These are phyloP conservation scores for Diaporthe australafricana DNA, from an alignment of 2,329 filamentous ascomycete species.

Conservation along the genomic window DNA sequence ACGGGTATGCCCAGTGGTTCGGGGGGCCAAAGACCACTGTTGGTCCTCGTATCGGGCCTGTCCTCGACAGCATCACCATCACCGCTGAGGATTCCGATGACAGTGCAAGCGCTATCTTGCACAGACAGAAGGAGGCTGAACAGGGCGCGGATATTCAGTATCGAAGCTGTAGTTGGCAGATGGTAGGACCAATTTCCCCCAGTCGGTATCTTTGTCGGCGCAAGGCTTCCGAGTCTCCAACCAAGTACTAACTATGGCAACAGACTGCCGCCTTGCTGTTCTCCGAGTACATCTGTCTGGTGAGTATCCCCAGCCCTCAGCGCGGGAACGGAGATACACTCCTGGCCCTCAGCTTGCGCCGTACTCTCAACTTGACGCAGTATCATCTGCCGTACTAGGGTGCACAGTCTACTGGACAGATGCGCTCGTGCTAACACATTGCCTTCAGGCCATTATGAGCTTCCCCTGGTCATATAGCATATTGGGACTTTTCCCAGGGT, in stretches of 20 bases:
- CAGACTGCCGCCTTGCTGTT: conserved; percentile 89
- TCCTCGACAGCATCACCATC: conserved; percentile 49
- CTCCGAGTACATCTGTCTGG: conserved; percentile 92
- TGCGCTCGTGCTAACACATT: not conserved
- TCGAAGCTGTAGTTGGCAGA: conserved; percentile 92
- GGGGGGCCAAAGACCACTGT: conserved; percentile 55
- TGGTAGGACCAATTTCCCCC: conserved; percentile 60
- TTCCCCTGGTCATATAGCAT: conserved; percentile 94
- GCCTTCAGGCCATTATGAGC: conserved; percentile 82
- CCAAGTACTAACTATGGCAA: conserved; percentile 24
- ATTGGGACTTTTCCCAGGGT: conserved; percentile 85
- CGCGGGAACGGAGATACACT: not conserved
- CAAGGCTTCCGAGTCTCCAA: not conserved
- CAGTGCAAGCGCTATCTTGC: conserved; percentile 61
- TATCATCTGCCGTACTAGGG: not conserved
- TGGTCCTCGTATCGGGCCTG: conserved; percentile 64
- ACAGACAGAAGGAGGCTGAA: conserved; percentile 80
- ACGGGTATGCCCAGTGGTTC: conserved; percentile 43
- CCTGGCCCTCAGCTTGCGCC: too few relatives aligned
- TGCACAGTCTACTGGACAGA: not conserved
- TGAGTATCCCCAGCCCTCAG: conserved; percentile 39
- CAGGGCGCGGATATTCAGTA: conserved; percentile 87
- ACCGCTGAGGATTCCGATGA: conserved; percentile 56
- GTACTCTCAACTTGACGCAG: not conserved
- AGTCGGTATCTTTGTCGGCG: conserved; percentile 30